Percentiles rank a stretch among this genome's conserved stretches.
Conservation (phyloP, 306 rosid species). For the Cicer arietinum region DNA sequence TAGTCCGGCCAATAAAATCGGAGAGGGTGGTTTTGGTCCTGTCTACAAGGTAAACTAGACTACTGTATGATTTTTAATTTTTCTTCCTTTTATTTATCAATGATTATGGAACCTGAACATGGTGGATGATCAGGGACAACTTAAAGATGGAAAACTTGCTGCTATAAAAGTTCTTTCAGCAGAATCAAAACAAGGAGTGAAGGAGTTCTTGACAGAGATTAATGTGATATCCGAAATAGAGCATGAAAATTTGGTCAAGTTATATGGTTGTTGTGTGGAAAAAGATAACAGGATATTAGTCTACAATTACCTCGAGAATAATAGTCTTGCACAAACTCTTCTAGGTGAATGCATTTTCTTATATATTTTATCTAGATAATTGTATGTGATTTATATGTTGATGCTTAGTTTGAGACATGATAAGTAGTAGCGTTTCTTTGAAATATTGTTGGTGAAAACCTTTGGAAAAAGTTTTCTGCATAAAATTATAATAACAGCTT, state of each 20-base stretch:
- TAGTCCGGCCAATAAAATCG: conserved; percentile 75
- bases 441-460: conserved; percentile 3
- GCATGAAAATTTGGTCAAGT: conserved; percentile 90
- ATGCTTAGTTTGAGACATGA: not conserved
- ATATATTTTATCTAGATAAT: not conserved
- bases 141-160: conserved; percentile 81
- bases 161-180: conserved; percentile 95
- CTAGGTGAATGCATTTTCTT: conserved; percentile 58
- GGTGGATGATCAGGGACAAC: conserved; percentile 70
- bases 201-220: conserved; percentile 94
- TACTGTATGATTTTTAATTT: conserved; percentile 21
- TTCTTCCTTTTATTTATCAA: conserved; percentile 32
- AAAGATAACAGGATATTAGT: conserved; percentile 76
- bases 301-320: conserved; percentile 94
- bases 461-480: conserved; percentile 24
- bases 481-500: conserved; percentile 3
- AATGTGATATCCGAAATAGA: conserved; percentile 78
- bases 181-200: conserved; percentile 90
- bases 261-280: conserved; percentile 91
- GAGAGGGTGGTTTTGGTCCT: conserved; percentile 99
- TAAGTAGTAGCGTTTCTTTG: not conserved
- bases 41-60: conserved; percentile 75
- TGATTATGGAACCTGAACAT: conserved; percentile 34
- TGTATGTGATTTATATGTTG: not conserved
- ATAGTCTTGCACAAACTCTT: conserved; percentile 86